phyloP scores from a whole-genome alignment of 192 early-diverging fungal species.

The Gigaspora rosea region DNA sequence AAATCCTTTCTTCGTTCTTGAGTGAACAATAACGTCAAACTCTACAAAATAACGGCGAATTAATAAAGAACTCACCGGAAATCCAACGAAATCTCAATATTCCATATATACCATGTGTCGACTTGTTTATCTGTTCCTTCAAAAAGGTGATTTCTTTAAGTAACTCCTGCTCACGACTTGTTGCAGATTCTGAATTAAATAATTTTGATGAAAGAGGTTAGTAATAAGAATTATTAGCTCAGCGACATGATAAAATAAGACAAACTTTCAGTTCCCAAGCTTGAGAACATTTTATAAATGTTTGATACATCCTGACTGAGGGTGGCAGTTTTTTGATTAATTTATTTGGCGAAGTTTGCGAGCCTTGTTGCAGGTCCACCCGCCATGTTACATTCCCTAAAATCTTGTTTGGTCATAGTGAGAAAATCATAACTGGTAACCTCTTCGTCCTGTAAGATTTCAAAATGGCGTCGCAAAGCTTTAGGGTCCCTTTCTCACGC shows the following conservation, averaged over 20 bases:
- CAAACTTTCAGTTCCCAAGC: slow-evolving; percentile 16
- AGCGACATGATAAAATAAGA: slow-evolving; percentile 11
- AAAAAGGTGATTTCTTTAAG: slow-evolving; percentile 4
- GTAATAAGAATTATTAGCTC: not conserved
- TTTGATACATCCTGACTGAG: slow-evolving; percentile 7
- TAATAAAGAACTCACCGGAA: slow-evolving; percentile 12
- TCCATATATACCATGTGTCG: slow-evolving; percentile 4
- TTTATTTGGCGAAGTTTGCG: not conserved
- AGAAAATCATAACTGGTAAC: slow-evolving; percentile 12
- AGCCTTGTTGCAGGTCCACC: not conserved
- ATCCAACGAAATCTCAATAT: slow-evolving; percentile 18
- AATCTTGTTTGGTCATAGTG: not conserved
- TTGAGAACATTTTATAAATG: slow-evolving; percentile 1
- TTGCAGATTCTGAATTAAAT: too few relatives aligned
- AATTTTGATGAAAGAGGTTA: too few relatives aligned
- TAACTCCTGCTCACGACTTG: slow-evolving; percentile 2
- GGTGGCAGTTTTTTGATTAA: not conserved
- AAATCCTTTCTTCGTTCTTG: not conserved
- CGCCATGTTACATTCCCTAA: not conserved
- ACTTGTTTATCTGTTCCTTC: not conserved
- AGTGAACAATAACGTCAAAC: slow-evolving; percentile 4
- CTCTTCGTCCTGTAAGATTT: slow-evolving; percentile 3
- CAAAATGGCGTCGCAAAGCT: not conserved
- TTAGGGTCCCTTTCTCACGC: not conserved
- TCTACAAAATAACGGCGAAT: not conserved